phyloP scores from a whole-genome alignment of 495 filamentous ascomycete species.

The Penicillium turbatum region DNA sequence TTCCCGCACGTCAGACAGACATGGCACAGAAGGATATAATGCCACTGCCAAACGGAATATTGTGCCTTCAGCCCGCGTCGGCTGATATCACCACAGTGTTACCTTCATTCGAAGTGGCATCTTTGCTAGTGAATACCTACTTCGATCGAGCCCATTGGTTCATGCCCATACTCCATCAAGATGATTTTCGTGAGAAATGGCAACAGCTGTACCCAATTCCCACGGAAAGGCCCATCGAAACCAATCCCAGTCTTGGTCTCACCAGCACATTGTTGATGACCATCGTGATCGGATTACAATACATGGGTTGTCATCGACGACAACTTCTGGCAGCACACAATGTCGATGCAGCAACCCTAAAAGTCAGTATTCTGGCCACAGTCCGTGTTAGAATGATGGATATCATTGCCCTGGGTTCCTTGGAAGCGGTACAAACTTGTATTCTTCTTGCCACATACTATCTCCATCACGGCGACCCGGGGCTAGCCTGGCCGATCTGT shows the following conservation, averaged over 20 bases:
- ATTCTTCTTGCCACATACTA: conserved; percentile 36
- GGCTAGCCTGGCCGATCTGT: conserved; percentile 36
- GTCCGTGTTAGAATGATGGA: conserved; percentile 20
- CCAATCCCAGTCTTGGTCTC: conserved; percentile 13
- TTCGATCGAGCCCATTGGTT: conserved; percentile 40
- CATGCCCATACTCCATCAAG: conserved; percentile 35
- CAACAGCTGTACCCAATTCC: conserved; percentile 16
- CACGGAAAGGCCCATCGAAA: not conserved
- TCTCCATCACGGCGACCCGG: conserved; percentile 32
- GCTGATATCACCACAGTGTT: conserved; percentile 15
- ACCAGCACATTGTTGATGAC: conserved; percentile 29
- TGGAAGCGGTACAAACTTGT: conserved; percentile 35
- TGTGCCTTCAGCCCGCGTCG: not conserved
- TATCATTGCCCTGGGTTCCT: conserved; percentile 21
- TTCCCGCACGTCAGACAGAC: conserved; percentile 19
- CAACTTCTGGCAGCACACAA: conserved; percentile 4
- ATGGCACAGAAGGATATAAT: not conserved
- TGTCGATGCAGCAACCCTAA: conserved; percentile 15
- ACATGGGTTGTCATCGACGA: conserved; percentile 14
- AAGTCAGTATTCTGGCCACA: conserved; percentile 18
- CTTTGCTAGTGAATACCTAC: conserved; percentile 33
- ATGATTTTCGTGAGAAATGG: conserved; percentile 32
- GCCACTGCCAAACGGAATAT: not conserved
- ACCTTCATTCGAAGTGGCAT: conserved; percentile 19
- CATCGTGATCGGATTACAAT: conserved; percentile 30